These are phyloP conservation scores for Chalciporus sp. DNA, from an alignment of 1,284 basidiomycete genomes.

Conservation along the genomic window DNA sequence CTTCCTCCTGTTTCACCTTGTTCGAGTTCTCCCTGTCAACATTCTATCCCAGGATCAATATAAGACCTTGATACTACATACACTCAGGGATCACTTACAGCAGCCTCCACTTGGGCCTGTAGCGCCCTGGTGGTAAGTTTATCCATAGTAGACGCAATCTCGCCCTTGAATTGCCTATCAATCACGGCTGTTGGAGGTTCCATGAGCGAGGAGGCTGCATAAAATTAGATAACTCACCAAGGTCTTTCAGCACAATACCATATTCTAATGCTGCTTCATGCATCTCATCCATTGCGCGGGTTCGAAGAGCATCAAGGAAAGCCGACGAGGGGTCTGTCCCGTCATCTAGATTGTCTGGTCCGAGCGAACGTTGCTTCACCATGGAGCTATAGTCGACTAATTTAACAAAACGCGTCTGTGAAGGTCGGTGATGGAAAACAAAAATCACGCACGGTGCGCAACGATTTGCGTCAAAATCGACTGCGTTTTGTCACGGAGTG, in stretches of 20 bases:
- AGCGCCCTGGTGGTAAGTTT: constrained; percentile 79
- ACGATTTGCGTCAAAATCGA: constrained; percentile 83
- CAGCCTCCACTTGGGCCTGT: constrained; percentile 82
- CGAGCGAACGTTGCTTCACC: constrained; percentile 79
- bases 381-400: constrained; percentile 57
- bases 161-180: constrained; percentile 80
- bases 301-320: constrained; percentile 77
- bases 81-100: constrained; percentile 45
- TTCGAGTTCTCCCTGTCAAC: constrained; percentile 84
- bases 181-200: constrained; percentile 60
- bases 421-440: constrained; percentile 33
- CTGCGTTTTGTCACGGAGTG: constrained; percentile 78
- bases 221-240: constrained; percentile 45
- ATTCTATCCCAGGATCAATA: constrained; percentile 46
- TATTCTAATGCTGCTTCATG: constrained; percentile 77
- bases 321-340: constrained; percentile 67
- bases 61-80: not conserved
- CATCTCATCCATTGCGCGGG: constrained; percentile 82
- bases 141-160: constrained; percentile 82
- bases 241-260: constrained; percentile 76
- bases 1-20: constrained; percentile 81
- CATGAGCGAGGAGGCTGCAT: not conserved
- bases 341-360: constrained; percentile 72
- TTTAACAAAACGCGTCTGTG: constrained; percentile 6
- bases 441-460: constrained; percentile 54